These are phyloP conservation scores for Brassica incana DNA, from an alignment of 345 rosid genomes.

Conservation along the genomic window DNA sequence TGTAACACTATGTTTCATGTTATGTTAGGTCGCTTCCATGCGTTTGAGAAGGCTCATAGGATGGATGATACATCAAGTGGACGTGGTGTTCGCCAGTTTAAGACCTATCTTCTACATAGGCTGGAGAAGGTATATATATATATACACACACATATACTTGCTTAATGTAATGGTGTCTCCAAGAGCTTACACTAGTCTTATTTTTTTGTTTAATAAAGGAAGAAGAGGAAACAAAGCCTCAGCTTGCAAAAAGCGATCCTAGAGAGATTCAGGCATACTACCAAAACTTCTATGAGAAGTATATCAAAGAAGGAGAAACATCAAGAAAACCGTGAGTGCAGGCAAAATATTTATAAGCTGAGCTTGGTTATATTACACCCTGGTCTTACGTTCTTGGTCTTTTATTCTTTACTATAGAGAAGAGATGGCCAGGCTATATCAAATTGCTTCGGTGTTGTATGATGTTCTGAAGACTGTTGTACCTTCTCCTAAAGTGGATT, in stretches of 20 bases:
- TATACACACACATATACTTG: conserved; percentile 35
- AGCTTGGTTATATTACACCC: conserved; percentile 13
- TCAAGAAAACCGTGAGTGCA: conserved; percentile 74
- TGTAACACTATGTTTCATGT: background rate
- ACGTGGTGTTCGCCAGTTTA: conserved; percentile 90
- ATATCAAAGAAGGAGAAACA: conserved; percentile 64
- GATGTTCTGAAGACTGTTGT: conserved; percentile 75
- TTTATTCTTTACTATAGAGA: conserved; percentile 59
- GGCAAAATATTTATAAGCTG: conserved; percentile 1
- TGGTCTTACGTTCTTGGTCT: conserved; percentile 17
- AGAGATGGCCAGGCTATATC: conserved; percentile 81
- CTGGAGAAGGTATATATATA: conserved; percentile 62
- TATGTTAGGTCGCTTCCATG: conserved; percentile 82
- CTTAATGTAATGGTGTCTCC: no score
- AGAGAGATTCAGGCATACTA: conserved; percentile 69
- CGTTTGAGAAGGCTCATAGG: conserved; percentile 81
- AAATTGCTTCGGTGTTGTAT: conserved; percentile 76
- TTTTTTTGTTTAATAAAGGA: conserved; percentile 48
- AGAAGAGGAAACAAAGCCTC: conserved; percentile 50
- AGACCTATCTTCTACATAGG: conserved; percentile 77
- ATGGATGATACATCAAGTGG: conserved; percentile 67
- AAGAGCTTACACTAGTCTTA: background rate
- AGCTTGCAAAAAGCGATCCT: conserved; percentile 58
- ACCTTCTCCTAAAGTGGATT: conserved; percentile 55
- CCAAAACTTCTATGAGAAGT: conserved; percentile 54